Evolutionary conservation across 75 land plant species (phyloP), one percentile per base, ranked within the genome.

Genomic region (Cupressus sempervirens): DNA sequence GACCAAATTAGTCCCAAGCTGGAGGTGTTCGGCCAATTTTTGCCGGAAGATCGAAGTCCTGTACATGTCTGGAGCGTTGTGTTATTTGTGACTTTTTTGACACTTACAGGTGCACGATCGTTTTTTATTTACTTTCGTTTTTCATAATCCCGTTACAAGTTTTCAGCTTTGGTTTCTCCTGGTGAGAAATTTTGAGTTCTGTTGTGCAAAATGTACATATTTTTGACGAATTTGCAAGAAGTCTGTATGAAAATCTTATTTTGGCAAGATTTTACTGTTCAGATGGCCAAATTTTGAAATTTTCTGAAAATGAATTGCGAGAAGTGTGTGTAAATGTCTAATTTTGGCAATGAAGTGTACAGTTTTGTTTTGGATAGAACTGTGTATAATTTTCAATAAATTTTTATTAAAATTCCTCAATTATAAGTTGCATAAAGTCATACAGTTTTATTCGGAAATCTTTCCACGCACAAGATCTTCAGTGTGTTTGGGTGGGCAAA

Each of bases 1-100:
- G 87, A 74, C n/a, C 86, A 32, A 76, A 87, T 87, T 29, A 81
- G 82, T 10, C 83, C 83, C 16, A 86, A 86, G 48, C 62, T 93
- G 74, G 82, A 88, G 45, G 84, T 89, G 18, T 41, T 93, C 85
- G 92, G 92, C 48, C 92, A 89, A 41, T 93, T 87, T 76, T 86
- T 93, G 89, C 95, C 95, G 13, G 95, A 93, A 85, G 95, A 92
- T 86, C 85, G 87, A 35, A 84, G 89, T 86, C 95, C 95, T 29
- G 81, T 77, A 67, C 92, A 90, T 56, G 83, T 90, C 1, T 93
- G 93, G 93, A 84, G 88, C 6, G 92, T 93, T 10, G 85, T 93
- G 26, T 65, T 92, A 18, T 88, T 77, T 83, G 95, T 93, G 13
- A 88, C 85, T 82, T 74, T 93, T 13, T 65, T 92, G 23, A 89